Conservation (phyloP, 2,329 filamentous ascomycete genomes). For the Lasiodiplodia hormozganensis region DNA sequence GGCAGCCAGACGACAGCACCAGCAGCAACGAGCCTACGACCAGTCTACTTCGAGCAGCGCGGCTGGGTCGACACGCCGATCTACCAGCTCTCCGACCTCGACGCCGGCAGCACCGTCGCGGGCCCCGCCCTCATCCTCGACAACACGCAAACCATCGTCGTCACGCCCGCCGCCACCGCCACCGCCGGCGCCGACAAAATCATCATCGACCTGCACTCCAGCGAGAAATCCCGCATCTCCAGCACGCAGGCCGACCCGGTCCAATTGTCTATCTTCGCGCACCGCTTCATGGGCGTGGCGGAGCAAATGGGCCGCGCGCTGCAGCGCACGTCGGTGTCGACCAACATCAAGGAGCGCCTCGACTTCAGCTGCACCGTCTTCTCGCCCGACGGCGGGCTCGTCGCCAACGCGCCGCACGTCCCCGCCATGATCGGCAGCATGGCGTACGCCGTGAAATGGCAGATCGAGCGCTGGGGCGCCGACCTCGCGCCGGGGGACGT, state of each 20-base stretch:
- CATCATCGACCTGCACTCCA: conserved; percentile 64
- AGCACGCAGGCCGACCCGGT: conserved; percentile 73
- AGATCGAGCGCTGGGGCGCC: conserved; percentile 45
- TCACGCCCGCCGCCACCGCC: conserved; percentile 42
- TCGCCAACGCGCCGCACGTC: conserved; percentile 52
- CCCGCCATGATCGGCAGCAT: conserved; percentile 53
- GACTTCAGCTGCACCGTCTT: conserved; percentile 56
- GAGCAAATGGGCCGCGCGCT: conserved; percentile 83
- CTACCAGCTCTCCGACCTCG: conserved; percentile 79
- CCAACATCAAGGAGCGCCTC: conserved; percentile 71
- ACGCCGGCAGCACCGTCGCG: conserved; percentile 72
- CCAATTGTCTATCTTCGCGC: conserved; percentile 78
- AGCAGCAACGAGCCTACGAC: too few species aligned
- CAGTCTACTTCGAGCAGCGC: not conserved
- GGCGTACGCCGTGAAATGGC: conserved; percentile 50
- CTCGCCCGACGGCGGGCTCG: conserved; percentile 49
- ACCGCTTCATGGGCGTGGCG: conserved; percentile 85
- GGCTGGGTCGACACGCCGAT: conserved; percentile 69
- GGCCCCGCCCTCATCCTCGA: conserved; percentile 89
- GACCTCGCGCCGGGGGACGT: conserved; percentile 49
- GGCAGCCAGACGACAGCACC: not conserved
- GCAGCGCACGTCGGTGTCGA: conserved; percentile 80
- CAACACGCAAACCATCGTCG: conserved; percentile 81
- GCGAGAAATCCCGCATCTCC: conserved; percentile 63
- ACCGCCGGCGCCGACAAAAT: conserved; percentile 59